Evolutionary conservation across 305 asterid species (phyloP), one percentile per base, ranked within the genome.

Genomic region (Fraxinus angustifolia): DNA sequence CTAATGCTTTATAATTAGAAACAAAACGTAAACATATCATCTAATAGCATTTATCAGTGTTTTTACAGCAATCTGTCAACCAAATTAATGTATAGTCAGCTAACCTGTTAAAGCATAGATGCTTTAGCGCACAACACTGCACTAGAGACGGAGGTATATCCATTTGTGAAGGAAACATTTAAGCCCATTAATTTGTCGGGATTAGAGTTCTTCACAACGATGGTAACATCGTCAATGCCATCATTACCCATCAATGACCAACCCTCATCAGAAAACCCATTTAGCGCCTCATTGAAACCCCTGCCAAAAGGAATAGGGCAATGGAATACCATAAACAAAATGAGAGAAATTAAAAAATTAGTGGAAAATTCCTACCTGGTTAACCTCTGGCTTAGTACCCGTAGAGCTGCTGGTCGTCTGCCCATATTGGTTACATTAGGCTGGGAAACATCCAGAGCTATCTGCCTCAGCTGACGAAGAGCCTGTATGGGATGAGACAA

Each of bases 211-310:
- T 23, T 93, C 80, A 91, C 92, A 31, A 93, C 92, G 85, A 93
- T 83, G 36, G 96, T 86, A 38, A 93, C 91, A 81, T 93, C 97
- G 77, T 93, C 97, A 89, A 90, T 88, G 83, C 96, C 97, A 84
- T 91, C 94, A 11, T 85, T 91, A 68, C 90, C 93, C 0, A 93
- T 85, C 88, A 90, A 75, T 19, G 94, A 87, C 97, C 97, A 93
- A 67, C 97, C 96, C 87, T 93, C 96, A 33, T 93, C 96, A 48
- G 86, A 84, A 77, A 90, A 89, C 26, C 96, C 97, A 81, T 93
- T 93, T 6, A 91, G 87, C 71, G 97, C 97, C 82, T 93, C 97
- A 26, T 93, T 93, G 83, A 93, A 93, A 65, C 97, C 97, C 90
- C 97, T 93, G 87, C 75, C 79, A 79, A 72, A 78, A 78, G 62